Conservation (phyloP, 768 basidiomycete species). For the Fomitopsis serialis region DNA sequence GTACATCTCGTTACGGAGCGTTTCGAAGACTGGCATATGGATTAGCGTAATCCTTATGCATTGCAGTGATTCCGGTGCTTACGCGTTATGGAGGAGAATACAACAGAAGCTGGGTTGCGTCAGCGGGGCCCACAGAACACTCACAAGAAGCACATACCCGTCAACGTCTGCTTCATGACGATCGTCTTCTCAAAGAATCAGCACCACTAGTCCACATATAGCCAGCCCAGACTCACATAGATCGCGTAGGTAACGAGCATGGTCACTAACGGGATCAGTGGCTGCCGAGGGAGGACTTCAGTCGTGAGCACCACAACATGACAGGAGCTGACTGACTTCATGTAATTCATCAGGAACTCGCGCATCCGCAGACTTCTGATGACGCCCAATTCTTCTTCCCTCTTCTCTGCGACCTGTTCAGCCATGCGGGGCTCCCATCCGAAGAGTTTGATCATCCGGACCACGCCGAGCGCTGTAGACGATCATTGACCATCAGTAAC, state of each 20-base stretch:
- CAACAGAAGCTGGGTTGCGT: constrained; percentile 20
- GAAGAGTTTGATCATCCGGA: constrained; percentile 48
- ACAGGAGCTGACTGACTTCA: constrained; percentile 32
- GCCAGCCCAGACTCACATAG: constrained; percentile 36
- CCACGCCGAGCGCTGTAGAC: constrained; percentile 25
- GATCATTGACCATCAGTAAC: too few relatives aligned
- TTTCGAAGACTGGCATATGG: constrained; percentile 54
- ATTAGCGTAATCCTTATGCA: not conserved
- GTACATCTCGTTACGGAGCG: constrained; percentile 46
- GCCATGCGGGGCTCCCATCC: constrained; percentile 42
- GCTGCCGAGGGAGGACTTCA: constrained; percentile 25
- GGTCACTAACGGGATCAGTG: constrained; percentile 55
- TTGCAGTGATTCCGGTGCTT: constrained; percentile 1
- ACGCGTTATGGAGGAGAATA: constrained; percentile 32
- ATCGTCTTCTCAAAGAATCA: constrained; percentile 23
- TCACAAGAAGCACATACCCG: constrained; percentile 12
- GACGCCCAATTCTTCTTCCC: constrained; percentile 55
- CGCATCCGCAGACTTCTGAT: constrained; percentile 49
- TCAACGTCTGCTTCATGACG: constrained; percentile 31
- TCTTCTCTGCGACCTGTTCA: constrained; percentile 45
- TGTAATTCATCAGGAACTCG: constrained; percentile 36
- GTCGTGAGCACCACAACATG: not conserved
- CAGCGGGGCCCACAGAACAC: too few relatives aligned
- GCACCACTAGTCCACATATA: not conserved
- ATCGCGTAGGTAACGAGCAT: constrained; percentile 63